phyloP scores from a whole-genome alignment of 1,284 basidiomycete genomes.

The Papiliotrema fonsecae region DNA sequence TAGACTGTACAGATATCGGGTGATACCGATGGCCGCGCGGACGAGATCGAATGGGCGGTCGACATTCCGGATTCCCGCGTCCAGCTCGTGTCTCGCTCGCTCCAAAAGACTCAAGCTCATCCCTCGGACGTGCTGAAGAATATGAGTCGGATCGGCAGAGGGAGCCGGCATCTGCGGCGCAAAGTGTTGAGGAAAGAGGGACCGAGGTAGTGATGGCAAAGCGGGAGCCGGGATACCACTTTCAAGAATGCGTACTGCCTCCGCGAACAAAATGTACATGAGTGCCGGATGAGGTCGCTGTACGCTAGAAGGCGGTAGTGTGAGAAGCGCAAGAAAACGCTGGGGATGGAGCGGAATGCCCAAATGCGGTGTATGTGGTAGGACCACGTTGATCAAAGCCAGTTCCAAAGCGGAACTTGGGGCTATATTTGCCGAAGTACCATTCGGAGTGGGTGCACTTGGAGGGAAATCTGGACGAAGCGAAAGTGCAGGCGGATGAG shows the following conservation, averaged over 20 bases:
- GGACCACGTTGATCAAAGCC: conserved; percentile 22
- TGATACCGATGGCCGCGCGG: conserved; percentile 30
- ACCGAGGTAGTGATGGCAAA: conserved; percentile 10
- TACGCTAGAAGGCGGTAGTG: conserved; percentile 11
- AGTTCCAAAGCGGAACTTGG: conserved; percentile 25
- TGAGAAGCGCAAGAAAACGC: conserved; percentile 27
- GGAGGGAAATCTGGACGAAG: neutral
- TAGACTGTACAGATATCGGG: conserved; percentile 21
- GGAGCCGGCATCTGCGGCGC: conserved; percentile 7
- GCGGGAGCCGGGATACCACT: conserved; percentile 11
- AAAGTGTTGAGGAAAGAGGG: conserved; percentile 11
- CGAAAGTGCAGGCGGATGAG: neutral
- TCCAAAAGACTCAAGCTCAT: conserved; percentile 17
- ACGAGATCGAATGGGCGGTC: conserved; percentile 33
- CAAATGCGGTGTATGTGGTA: conserved; percentile 30
- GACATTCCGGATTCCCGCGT: conserved; percentile 25
- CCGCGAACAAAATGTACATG: conserved; percentile 35
- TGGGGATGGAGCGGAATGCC: conserved; percentile 30
- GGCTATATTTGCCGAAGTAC: conserved; percentile 11
- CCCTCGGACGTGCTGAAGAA: conserved; percentile 20
- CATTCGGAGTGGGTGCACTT: conserved; percentile 1
- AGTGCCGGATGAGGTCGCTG: conserved; percentile 34
- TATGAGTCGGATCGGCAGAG: conserved; percentile 4
- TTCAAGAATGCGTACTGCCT: conserved; percentile 25
- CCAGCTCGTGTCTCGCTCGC: conserved; percentile 25